Percentiles rank a stretch among this genome's conserved stretches.
These are phyloP conservation scores for Senna tora DNA, from an alignment of 306 rosid genomes.

Conservation along the genomic window DNA sequence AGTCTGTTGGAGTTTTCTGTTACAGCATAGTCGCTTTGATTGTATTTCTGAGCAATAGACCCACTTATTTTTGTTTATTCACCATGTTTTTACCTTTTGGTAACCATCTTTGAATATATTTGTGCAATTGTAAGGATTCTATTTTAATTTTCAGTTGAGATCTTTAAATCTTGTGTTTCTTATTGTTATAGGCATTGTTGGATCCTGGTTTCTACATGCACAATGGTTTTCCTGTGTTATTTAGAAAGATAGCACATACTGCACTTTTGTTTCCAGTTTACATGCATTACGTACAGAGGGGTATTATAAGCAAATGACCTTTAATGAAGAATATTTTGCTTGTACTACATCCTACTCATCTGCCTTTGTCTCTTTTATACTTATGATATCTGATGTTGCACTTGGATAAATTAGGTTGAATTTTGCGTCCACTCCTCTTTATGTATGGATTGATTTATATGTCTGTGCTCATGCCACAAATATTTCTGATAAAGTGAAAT, in stretches of 20 bases:
- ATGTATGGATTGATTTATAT: not conserved
- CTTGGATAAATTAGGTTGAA: not conserved
- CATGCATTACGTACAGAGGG: too few species aligned
- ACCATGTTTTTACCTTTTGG: not conserved
- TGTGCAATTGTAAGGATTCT: not conserved
- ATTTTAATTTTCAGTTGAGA: slow-evolving; percentile 1
- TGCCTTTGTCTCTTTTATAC: not conserved
- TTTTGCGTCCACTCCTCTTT: not conserved
- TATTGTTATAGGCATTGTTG: slow-evolving; percentile 9
- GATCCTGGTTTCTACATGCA: not conserved
- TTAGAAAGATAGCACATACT: not conserved
- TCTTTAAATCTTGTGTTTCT: slow-evolving; percentile 3
- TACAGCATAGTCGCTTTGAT: not conserved
- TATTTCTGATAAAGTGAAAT: not conserved
- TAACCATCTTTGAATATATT: not conserved
- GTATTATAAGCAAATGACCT: not conserved
- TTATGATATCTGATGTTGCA: slow-evolving; percentile 19
- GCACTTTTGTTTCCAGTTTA: too few species aligned
- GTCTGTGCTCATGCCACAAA: not conserved
- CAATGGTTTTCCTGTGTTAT: not conserved
- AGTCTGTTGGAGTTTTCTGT: not conserved
- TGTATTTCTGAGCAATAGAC: not conserved
- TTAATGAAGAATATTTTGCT: not conserved
- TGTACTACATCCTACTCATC: not conserved
- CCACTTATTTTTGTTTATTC: not conserved